phyloP scores from a whole-genome alignment of 768 basidiomycete genomes.

The Lactarius psammicola region DNA sequence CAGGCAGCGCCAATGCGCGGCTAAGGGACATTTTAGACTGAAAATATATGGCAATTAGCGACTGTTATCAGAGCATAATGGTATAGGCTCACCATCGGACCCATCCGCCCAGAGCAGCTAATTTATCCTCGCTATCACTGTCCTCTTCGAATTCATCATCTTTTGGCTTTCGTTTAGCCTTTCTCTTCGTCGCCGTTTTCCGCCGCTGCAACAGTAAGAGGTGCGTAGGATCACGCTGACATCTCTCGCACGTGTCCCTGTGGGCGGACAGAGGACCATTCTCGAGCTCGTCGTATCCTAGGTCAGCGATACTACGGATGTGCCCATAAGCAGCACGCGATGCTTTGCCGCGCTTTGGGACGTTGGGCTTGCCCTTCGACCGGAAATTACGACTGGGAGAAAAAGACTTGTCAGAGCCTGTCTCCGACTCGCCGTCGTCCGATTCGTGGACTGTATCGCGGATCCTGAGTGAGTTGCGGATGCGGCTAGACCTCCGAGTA shows the following conservation, averaged over 20 bases:
- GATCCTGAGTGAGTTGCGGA: conserved; percentile 41
- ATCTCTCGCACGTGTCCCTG: conserved; percentile 69
- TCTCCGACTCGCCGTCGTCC: conserved; percentile 28
- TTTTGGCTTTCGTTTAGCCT: conserved; percentile 40
- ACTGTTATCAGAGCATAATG: conserved; percentile 4
- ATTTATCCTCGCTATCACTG: conserved; percentile 53
- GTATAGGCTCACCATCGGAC: conserved; percentile 63
- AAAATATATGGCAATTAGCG: conserved; percentile 19
- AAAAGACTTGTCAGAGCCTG: conserved; percentile 11
- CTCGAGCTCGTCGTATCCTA: conserved; percentile 53
- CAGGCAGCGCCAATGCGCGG: conserved; percentile 76
- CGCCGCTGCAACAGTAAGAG: conserved; percentile 40
- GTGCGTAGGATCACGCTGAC: conserved; percentile 60
- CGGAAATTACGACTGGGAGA: conserved; percentile 42
- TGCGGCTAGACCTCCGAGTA: conserved; percentile 51
- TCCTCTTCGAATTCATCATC: conserved; percentile 57
- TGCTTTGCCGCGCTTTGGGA: conserved; percentile 36
- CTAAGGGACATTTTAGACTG: conserved; percentile 76
- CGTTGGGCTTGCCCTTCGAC: conserved; percentile 31
- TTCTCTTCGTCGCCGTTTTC: conserved; percentile 40
- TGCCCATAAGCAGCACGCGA: conserved; percentile 51
- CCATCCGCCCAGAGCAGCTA: conserved; percentile 70
- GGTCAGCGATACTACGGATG: conserved; percentile 44
- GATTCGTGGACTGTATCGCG: conserved; percentile 34
- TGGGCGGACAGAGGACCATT: conserved; percentile 57